Evolutionary conservation across 805 yeast genomes (phyloP), one percentile per base, ranked within the genome.

Genomic region (Lachancea meyersii): DNA sequence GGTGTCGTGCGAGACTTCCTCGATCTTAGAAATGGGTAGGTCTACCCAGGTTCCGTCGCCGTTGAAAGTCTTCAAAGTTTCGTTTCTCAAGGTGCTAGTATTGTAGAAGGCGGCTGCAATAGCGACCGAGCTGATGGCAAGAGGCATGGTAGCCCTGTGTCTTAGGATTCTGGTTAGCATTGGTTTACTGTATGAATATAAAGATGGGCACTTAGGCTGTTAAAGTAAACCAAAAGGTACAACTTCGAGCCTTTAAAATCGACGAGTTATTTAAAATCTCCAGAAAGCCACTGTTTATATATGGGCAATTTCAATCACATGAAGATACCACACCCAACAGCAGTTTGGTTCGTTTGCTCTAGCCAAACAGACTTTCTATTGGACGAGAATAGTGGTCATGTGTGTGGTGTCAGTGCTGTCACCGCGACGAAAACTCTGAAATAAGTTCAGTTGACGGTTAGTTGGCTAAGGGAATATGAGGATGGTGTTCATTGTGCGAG

Each of bases 1-100:
- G 57, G 91, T 73, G 65, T 82, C 81, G 23, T 70, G 62, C 14
- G 86, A 75, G 31, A 81, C 60, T 20, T 76, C 72, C 40, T 60
- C 58, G 23, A 62, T 54, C 47, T 60, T 57, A 39, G 56, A 45
- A 42, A 76, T 63, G 58, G 80, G 80, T 58, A 85, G 71, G 64
- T 83, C 88, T 46, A 82, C 60, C 89, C 89, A 84, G 53, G 77
- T 71, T 53, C 74, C 78, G 44, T 77, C 80, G 48, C 83, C 85
- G 38, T 64, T 70, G 65, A 83, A 79, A 27, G 80, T 70, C 38
- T 64, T 55, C n/a, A 58, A 45, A 32, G 64, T 47, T 23, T 70
- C 73, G 53, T 65, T 70, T 40, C 54, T 51, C 40, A 54, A 49
- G 18, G 57, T 26, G 43, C 52, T 44, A 45, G 68, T 58, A 49